Evolutionary conservation across 805 yeast genomes (phyloP), one percentile per base, ranked within the genome.

Genomic region (Teunomyces aglyptinius): DNA sequence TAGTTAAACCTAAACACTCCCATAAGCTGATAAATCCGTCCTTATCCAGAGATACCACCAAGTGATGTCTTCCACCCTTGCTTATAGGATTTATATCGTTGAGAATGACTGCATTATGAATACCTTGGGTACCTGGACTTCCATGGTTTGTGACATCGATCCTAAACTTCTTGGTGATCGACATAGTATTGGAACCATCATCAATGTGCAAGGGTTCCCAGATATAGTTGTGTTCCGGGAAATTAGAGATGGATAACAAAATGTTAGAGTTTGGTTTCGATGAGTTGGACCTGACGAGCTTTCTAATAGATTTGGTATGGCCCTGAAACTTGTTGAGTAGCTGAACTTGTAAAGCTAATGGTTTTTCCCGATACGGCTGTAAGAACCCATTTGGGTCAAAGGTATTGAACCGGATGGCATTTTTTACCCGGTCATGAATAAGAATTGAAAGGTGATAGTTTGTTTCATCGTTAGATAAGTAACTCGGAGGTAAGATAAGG

Each of bases 221-320:
- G 15, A 72, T 56, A 50, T 68, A 71, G 49, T 72, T 72, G 41
- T 67, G 59, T 36, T 58, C 55, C 2, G 71, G 63, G 46, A 69
- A 72, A 45, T 65, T 65, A 65, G 68, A 71, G 18, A 67, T 58
- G 10, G 76, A 71, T 11, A 72, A 53, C 33, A 71, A 45, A 1
- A 70, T 49, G 38, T 67, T 62, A 19, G 58, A 59, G 8, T 28
- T 15, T 18, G 34, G 26, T 5, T 18, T 8, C 12, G 54, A 55
- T 1, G 70, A 60, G 22, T 81, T 68, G 1, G 96, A 85, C 55
- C 90, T 80, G 13, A 80, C 68, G 3, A 91, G 63, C 41, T 73
- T 76, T 53, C 79, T 81, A 18, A 91, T 82, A 0, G 96, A 87
- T 59, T 90, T 90, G 46, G 81, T 78, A 59, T 90, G 97, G 1